Conservation (phyloP, 2,329 filamentous ascomycete species). For the Penicillium expansum region DNA sequence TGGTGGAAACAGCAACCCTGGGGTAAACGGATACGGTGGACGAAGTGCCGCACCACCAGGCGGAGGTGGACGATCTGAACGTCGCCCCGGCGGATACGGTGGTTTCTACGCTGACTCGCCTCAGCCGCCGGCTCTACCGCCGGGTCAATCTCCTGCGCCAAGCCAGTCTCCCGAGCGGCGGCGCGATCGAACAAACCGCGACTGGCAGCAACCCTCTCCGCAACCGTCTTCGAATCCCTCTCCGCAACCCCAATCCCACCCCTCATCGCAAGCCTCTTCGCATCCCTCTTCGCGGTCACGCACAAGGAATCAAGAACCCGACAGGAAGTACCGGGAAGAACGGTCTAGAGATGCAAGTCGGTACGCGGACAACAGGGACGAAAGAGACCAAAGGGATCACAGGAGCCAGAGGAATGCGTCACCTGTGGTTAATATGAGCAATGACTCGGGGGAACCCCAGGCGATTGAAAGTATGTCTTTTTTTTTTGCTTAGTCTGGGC, state of each 20-base stretch:
- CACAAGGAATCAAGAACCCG: constrained; percentile 32
- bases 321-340: constrained; percentile 30
- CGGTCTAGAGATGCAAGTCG: constrained; percentile 19
- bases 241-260: no score
- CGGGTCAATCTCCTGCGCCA: constrained; percentile 29
- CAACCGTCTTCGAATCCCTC: no score
- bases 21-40: constrained; percentile 34
- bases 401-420: constrained; percentile 22
- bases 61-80: constrained; percentile 30
- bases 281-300: constrained; percentile 32
- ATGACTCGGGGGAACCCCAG: constrained; percentile 28
- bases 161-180: constrained; percentile 33
- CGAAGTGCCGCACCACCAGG: constrained; percentile 19
- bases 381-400: constrained; percentile 4
- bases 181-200: constrained; percentile 33
- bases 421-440: constrained; percentile 11
- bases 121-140: constrained; percentile 27
- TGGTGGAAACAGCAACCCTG: constrained; percentile 30
- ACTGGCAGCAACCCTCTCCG: constrained; percentile 24
- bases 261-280: no score
- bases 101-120: constrained; percentile 40
- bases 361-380: not conserved
- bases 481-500: not conserved
- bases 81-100: constrained; percentile 45
- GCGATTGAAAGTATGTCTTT: constrained; percentile 37